Evolutionary conservation across 2,329 filamentous ascomycete genomes (phyloP).

Genomic region (Epichloe bromicola): DNA sequence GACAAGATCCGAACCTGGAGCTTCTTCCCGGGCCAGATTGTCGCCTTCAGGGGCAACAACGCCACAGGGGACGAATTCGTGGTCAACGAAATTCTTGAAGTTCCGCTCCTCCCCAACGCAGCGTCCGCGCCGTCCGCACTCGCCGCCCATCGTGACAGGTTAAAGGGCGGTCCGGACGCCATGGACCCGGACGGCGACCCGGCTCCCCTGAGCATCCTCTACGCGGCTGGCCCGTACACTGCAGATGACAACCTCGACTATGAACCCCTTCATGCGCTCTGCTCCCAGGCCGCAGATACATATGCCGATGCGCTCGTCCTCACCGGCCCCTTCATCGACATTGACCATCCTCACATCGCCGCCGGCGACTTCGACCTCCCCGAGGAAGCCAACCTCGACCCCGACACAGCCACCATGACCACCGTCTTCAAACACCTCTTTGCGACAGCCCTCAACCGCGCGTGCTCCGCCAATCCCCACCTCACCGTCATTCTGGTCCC

Average conservation of each 20-base stretch:
- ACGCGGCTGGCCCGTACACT: constrained; percentile 81
- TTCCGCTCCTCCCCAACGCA: constrained; percentile 62
- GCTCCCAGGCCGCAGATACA: constrained; percentile 59
- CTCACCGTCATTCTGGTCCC: constrained; percentile 76
- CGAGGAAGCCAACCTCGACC: constrained; percentile 51
- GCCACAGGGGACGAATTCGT: constrained; percentile 73
- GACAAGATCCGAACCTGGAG: constrained; percentile 55
- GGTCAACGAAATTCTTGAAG: constrained; percentile 60
- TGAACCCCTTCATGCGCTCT: constrained; percentile 71
- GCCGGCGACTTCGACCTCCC: constrained; percentile 68
- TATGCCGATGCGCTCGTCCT: constrained; percentile 71
- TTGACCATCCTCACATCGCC: constrained; percentile 79
- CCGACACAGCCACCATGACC: constrained; percentile 65
- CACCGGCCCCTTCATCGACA: constrained; percentile 77
- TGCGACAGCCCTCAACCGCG: constrained; percentile 56
- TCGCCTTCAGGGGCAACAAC: constrained; percentile 77
- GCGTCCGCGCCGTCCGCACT: constrained; percentile 56
- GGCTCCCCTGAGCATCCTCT: constrained; percentile 61
- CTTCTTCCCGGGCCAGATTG: constrained; percentile 91
- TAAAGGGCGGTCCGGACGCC: constrained; percentile 50
- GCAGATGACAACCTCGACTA: constrained; percentile 87
- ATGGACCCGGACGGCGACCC: constrained; percentile 41
- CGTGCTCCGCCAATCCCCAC: constrained; percentile 56
- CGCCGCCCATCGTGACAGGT: constrained; percentile 53
- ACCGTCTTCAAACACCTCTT: constrained; percentile 77